Percentiles rank a stretch among this genome's conserved stretches.
Conservation (phyloP, 2,329 filamentous ascomycete genomes). For the Plenodomus lindquistii region DNA sequence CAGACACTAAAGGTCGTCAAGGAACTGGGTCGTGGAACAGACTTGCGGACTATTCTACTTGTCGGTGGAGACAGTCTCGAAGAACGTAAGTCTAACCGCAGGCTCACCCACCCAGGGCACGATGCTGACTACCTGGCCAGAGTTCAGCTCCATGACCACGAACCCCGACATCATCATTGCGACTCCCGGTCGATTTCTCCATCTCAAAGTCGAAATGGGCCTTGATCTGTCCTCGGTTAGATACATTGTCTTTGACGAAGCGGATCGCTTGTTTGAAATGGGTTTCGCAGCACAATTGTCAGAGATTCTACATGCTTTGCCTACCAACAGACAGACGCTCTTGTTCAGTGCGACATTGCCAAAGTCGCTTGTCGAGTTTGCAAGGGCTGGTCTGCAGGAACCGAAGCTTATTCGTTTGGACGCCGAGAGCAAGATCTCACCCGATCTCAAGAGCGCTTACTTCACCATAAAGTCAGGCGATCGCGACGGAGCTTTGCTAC, state of each 20-base stretch:
- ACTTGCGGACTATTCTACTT: conserved; percentile 84
- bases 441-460: conserved; percentile 93
- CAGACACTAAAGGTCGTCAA: conserved; percentile 97
- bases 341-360: conserved; percentile 95
- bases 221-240: conserved; percentile 86
- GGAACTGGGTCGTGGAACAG: conserved; percentile 86
- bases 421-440: conserved; percentile 93
- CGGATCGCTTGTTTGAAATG: conserved; percentile 97
- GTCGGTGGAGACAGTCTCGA: conserved; percentile 95
- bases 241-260: conserved; percentile 97
- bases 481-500: conserved; percentile 88
- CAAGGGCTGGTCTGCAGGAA: conserved; percentile 88
- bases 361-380: conserved; percentile 93
- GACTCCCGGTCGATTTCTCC: conserved; percentile 92
- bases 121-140: conserved; percentile 16
- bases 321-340: conserved; percentile 81
- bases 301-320: conserved; percentile 89
- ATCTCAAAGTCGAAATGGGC: conserved; percentile 95
- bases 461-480: conserved; percentile 91
- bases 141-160: conserved; percentile 87
- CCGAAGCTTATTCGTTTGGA: conserved; percentile 88
- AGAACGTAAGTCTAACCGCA: conserved; percentile 59
- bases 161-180: conserved; percentile 98
- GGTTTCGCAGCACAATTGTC: conserved; percentile 92
- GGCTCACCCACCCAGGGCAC: background rate